Conservation (phyloP, 2,329 filamentous ascomycete species). For the Arachnopeziza araneosa region DNA sequence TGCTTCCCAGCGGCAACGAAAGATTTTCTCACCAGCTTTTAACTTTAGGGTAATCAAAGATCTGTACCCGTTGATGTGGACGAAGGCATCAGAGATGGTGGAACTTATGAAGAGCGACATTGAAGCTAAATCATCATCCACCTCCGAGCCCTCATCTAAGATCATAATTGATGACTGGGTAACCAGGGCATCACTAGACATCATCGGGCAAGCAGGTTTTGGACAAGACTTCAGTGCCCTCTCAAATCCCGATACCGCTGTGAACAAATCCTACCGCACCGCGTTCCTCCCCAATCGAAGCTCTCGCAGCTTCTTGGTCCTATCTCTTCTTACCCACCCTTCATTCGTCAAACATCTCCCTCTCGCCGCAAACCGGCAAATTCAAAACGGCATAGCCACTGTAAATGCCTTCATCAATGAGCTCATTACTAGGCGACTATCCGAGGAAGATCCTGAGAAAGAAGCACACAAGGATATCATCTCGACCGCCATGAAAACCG, state of each 20-base stretch:
- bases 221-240: constrained; percentile 64
- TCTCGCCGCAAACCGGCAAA: constrained; percentile 51
- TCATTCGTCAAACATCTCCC: constrained; percentile 48
- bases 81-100: constrained; percentile 60
- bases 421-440: constrained; percentile 48
- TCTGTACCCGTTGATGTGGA: constrained; percentile 77
- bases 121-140: constrained; percentile 14
- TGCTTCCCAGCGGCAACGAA: constrained; percentile 56
- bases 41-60: constrained; percentile 78
- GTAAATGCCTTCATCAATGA: constrained; percentile 51
- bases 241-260: constrained; percentile 49
- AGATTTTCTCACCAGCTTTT: constrained; percentile 73
- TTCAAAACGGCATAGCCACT: constrained; percentile 55
- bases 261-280: constrained; percentile 50
- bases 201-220: constrained; percentile 65
- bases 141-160: constrained; percentile 2
- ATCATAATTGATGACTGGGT: constrained; percentile 42
- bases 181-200: constrained; percentile 62
- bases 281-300: constrained; percentile 42
- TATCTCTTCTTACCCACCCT: constrained; percentile 36
- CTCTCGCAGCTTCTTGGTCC: constrained; percentile 35
- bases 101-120: constrained; percentile 21
- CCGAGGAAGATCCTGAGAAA: constrained; percentile 44
- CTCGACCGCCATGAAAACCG: constrained; percentile 70
- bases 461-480: constrained; percentile 63